Conservation (phyloP, 306 rosid genomes). For the Vigna angularis region DNA sequence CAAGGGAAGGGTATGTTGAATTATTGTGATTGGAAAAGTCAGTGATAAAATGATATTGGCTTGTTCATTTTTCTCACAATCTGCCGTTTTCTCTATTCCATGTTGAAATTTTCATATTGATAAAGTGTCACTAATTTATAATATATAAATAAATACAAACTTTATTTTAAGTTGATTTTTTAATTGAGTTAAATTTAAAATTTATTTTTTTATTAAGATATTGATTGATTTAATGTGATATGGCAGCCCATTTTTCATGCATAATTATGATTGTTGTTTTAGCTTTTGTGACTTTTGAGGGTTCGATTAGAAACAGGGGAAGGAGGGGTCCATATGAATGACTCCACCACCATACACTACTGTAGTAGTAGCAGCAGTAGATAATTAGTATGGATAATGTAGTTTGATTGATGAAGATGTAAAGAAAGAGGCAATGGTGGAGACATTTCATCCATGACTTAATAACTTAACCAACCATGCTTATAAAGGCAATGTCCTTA, state of each 20-base stretch:
- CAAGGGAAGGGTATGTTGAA: not conserved
- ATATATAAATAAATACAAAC: too few species aligned
- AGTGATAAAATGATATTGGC: not conserved
- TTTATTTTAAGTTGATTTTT: too few species aligned
- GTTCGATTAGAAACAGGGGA: constrained; percentile 43
- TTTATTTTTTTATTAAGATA: too few species aligned
- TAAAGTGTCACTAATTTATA: too few species aligned
- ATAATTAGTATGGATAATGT: constrained; percentile 1
- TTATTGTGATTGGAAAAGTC: constrained; percentile 1
- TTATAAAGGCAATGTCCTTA: constrained; percentile 61
- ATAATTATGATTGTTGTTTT: not conserved
- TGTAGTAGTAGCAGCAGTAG: not conserved
- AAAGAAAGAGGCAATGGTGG: constrained; percentile 55
- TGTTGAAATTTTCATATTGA: not conserved
- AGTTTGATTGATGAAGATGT: constrained; percentile 33
- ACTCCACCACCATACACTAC: not conserved
- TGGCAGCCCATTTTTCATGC: constrained; percentile 3
- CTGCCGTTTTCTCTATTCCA: not conserved
- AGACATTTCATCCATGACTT: constrained; percentile 95
- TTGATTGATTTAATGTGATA: not conserved
- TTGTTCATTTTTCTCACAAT: not conserved
- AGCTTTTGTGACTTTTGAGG: constrained; percentile 5
- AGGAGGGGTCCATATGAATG: constrained; percentile 40
- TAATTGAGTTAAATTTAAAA: too few species aligned
- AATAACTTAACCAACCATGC: constrained; percentile 83